Conservation (phyloP, 2,329 filamentous ascomycete genomes). For the Penicillium sp. region DNA sequence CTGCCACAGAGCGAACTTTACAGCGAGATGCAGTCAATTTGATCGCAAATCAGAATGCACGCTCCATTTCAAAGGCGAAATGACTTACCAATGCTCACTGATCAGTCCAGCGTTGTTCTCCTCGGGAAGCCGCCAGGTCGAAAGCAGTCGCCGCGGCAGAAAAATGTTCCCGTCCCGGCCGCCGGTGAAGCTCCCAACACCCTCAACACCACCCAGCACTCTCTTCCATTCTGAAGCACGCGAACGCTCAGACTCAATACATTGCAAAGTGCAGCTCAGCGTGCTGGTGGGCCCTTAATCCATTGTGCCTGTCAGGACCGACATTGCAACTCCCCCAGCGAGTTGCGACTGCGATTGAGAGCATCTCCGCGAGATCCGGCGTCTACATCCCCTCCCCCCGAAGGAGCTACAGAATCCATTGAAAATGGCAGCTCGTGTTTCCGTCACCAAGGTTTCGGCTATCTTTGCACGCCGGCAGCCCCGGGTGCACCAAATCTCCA, state of each 20-base stretch:
- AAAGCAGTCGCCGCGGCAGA: conserved; percentile 33
- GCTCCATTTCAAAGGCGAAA: too few species aligned
- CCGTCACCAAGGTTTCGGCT: conserved; percentile 33
- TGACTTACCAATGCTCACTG: conserved; percentile 15
- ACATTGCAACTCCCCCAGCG: conserved; percentile 20
- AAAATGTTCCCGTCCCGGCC: conserved; percentile 42
- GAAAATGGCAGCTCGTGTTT: conserved; percentile 37
- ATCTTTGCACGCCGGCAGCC: conserved; percentile 38
- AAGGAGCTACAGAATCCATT: too few species aligned
- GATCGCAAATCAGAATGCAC: too few species aligned
- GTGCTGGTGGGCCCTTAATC: conserved; percentile 29
- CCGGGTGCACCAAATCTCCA: conserved; percentile 27
- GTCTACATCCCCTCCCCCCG: conserved; percentile 5
- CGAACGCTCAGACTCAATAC: conserved; percentile 12
- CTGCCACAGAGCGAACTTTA: too few species aligned
- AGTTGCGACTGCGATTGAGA: conserved; percentile 17
- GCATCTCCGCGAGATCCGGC: conserved; percentile 10
- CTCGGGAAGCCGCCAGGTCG: conserved; percentile 23
- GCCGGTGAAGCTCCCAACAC: conserved; percentile 40
- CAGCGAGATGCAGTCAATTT: too few species aligned
- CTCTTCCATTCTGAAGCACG: conserved; percentile 6
- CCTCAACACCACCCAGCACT: conserved; percentile 31
- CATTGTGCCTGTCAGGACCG: conserved; percentile 23
- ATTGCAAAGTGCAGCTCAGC: conserved; percentile 18
- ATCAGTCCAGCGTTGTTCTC: conserved; percentile 24